These are phyloP conservation scores for Puccinia hordei DNA, from an alignment of 1,284 basidiomycete genomes.

Conservation along the genomic window DNA sequence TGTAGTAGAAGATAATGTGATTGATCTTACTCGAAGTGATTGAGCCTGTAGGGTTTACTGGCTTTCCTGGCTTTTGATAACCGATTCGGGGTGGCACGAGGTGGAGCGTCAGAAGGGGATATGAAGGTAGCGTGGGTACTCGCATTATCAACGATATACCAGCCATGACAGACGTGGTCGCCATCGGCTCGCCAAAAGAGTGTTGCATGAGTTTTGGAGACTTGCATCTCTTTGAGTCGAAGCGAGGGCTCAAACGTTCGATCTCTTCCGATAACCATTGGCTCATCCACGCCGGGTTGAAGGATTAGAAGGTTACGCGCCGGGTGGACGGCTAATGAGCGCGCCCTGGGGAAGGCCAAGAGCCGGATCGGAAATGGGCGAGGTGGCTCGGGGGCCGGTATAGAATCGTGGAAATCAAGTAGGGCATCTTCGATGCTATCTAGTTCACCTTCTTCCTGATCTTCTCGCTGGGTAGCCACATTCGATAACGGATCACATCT, in stretches of 20 bases:
- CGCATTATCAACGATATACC: conserved; percentile 42
- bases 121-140: conserved; percentile 44
- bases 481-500: neutral
- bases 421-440: conserved; percentile 21
- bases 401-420: conserved; percentile 22
- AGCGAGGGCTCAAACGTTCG: conserved; percentile 27
- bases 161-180: conserved; percentile 2
- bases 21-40: conserved; percentile 32
- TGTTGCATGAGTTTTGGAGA: conserved; percentile 42
- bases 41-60: conserved; percentile 32
- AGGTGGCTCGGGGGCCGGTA: conserved; percentile 20
- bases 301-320: conserved; percentile 10
- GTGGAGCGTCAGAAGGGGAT: neutral
- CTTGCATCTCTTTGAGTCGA: conserved; percentile 47
- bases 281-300: conserved; percentile 26
- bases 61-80: conserved; percentile 29
- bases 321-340: neutral
- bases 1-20: neutral
- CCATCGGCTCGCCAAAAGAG: conserved; percentile 6
- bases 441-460: conserved; percentile 23
- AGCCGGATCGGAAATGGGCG: conserved; percentile 20
- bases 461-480: neutral
- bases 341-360: neutral
- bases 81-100: neutral
- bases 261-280: conserved; percentile 38